Base-by-base conservation (phyloP, 768 basidiomycete species). In the Lactarius hatsudake region DNA sequence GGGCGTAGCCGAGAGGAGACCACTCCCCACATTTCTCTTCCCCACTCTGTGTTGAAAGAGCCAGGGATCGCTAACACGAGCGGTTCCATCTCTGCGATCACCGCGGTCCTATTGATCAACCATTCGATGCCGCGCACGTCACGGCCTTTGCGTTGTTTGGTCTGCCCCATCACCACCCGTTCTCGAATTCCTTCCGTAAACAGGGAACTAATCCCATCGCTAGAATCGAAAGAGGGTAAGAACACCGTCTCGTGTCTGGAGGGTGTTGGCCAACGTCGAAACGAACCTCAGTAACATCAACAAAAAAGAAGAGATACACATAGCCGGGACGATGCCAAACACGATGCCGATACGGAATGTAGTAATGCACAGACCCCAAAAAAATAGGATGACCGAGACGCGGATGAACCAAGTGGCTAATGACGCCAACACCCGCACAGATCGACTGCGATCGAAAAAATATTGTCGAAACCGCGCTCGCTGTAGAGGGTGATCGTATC, bases 41-140 rank as follows among this genome's bases (percentile, higher is more conserved):
- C 58, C 59, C 64, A 65, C 17, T 54, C 9, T 5, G 32, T n/a
- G 36, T 53, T 15, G 6, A 64, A 64, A 17, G 48, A 59, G 13
- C 58, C 48, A 8, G 64, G 38, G 15, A 65, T 61, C 7, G 59
- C 59, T 30, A 54, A 23, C 1, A 23, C 30, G 10, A 65, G 60
- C 1, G 28, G 3, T 17, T 65, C 51, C 30, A 32, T 13, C 9
- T 60, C 40, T 40, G 15, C 34, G 3, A 12, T 53, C n/a, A n/a
- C 38, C 15, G 30, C 42, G 0, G 34, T 26, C 15, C 17, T 43
- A n/a, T 60, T 6, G 17, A 55, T 13, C 18, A 65, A 40, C 59
- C 59, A 60, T 13, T 0, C 59, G 30, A 60, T 3, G 0, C 51
- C 64, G 5, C 59, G 64, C 17, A 34, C 59, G 20, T 65, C 64